These are phyloP conservation scores for Avena atlantica DNA, from an alignment of 176 grass and related monocot species.

Conservation along the genomic window DNA sequence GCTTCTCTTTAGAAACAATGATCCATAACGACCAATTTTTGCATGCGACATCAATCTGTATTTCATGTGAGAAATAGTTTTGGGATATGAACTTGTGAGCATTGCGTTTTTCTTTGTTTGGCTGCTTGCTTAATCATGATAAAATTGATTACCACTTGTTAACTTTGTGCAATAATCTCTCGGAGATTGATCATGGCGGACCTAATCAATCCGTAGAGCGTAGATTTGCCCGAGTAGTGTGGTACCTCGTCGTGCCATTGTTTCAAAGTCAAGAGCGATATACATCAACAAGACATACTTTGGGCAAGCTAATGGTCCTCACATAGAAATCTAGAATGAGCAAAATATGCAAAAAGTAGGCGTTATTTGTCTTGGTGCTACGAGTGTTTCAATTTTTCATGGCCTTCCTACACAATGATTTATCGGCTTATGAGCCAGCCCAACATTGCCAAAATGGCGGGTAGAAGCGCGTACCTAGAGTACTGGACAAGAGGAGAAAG, in stretches of 20 bases:
- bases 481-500: background rate
- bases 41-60: background rate
- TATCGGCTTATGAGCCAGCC: background rate
- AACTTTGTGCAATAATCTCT: background rate
- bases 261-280: background rate
- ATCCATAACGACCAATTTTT: background rate
- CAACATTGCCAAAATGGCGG: too few species aligned
- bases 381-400: background rate
- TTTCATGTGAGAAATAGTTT: background rate
- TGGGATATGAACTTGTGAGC: too few species aligned
- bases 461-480: background rate
- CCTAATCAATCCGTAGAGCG: background rate
- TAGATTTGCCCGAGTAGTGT: background rate
- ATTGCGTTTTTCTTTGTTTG: background rate
- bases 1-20: background rate
- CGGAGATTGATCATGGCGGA: background rate
- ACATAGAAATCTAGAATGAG: background rate
- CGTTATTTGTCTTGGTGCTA: background rate
- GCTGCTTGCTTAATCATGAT: background rate
- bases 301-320: background rate
- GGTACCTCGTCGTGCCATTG: background rate
- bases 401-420: background rate
- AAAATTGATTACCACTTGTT: background rate
- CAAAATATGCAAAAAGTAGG: background rate
- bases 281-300: background rate